Evolutionary conservation across 768 basidiomycete species (phyloP).

Genomic region (Sporobolomyces phaffii): DNA sequence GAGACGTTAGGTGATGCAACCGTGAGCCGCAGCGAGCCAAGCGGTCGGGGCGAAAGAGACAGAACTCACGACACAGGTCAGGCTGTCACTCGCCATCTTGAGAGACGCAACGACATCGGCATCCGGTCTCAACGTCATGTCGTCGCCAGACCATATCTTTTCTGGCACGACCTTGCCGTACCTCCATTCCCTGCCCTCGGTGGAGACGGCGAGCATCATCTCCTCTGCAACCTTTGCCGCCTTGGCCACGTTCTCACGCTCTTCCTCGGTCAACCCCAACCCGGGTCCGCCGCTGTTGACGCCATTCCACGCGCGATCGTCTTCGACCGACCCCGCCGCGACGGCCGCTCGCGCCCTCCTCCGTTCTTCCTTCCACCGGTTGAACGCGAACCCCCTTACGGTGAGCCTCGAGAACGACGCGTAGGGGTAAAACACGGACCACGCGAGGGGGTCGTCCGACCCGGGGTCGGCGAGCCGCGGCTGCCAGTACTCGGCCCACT

Average conservation of each 20-base stretch:
- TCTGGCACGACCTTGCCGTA: neutral
- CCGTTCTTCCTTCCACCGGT: constrained; percentile 27
- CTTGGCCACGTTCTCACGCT: constrained; percentile 8
- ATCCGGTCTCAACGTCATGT: constrained; percentile 12
- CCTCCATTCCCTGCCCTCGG: neutral
- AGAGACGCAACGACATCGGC: constrained; percentile 14
- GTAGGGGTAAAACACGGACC: constrained; percentile 26
- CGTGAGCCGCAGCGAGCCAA: neutral
- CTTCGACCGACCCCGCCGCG: no score
- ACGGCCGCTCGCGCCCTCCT: constrained; percentile 1
- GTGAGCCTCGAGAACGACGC: constrained; percentile 25
- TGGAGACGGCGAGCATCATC: constrained; percentile 25
- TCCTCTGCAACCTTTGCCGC: constrained; percentile 24
- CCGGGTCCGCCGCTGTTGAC: neutral
- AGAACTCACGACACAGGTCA: constrained; percentile 37
- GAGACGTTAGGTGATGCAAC: neutral
- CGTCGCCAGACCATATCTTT: neutral
- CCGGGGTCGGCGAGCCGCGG: constrained; percentile 7
- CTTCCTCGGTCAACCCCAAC: neutral
- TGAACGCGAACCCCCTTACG: constrained; percentile 31
- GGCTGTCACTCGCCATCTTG: constrained; percentile 27
- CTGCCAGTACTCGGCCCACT: constrained; percentile 35
- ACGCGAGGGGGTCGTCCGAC: constrained; percentile 12
- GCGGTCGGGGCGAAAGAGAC: neutral
- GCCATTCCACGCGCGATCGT: no score